Evolutionary conservation across 2,329 filamentous ascomycete species (phyloP).

Genomic region (Aureobasidium sp.): DNA sequence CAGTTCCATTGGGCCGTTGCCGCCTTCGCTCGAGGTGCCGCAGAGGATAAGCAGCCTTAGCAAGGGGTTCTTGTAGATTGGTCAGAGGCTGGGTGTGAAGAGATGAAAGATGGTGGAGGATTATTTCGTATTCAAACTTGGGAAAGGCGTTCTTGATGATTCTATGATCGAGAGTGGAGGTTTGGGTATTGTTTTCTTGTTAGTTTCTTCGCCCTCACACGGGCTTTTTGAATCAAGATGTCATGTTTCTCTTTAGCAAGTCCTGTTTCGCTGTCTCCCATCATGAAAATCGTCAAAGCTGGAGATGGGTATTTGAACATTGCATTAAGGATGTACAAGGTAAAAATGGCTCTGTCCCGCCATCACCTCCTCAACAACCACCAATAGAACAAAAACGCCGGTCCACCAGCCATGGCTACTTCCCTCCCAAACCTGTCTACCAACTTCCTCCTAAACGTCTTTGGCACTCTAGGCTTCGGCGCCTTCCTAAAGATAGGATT

Average conservation of each 20-base stretch:
- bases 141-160: not conserved
- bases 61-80: slow-evolving; percentile 45
- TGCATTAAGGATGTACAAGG: not conserved
- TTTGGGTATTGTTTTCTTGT: not conserved
- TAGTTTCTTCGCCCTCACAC: not conserved
- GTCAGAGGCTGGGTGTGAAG: not conserved
- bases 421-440: slow-evolving; percentile 55
- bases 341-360: not conserved
- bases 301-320: too few species aligned
- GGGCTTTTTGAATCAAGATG: not conserved
- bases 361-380: slow-evolving; percentile 51
- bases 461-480: slow-evolving; percentile 24
- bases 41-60: slow-evolving; percentile 38
- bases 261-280: too few species aligned
- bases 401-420: slow-evolving; percentile 55
- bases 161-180: not conserved
- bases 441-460: slow-evolving; percentile 42
- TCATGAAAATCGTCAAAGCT: not conserved
- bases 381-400: slow-evolving; percentile 58
- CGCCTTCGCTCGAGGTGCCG: slow-evolving; percentile 31
- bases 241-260: not conserved
- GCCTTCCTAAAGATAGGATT: slow-evolving; percentile 26
- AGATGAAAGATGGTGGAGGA: not conserved
- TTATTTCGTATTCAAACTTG: not conserved
- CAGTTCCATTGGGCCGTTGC: slow-evolving; percentile 34